Evolutionary conservation across 176 grass and related monocot genomes (phyloP).

Genomic region (Typha latifolia): DNA sequence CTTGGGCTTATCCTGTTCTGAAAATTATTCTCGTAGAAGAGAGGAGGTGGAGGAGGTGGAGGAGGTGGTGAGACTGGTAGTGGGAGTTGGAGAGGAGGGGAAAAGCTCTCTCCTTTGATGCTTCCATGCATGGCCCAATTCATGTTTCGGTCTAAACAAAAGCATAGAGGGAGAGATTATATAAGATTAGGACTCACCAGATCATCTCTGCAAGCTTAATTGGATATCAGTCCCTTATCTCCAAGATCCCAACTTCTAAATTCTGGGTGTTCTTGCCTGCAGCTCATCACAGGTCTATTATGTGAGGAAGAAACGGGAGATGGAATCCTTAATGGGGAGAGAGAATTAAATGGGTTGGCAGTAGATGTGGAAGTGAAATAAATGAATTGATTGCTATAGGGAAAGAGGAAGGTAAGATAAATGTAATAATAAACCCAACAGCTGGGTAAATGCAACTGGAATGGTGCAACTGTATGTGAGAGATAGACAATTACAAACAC

Average conservation of each 20-base stretch:
- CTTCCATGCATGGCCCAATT: background rate
- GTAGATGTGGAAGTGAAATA: too few species aligned
- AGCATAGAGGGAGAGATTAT: slow-evolving; percentile 10
- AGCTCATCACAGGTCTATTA: too few species aligned
- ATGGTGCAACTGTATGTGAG: background rate
- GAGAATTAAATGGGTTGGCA: background rate
- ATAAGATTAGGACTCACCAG: too few species aligned
- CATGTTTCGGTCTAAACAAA: slow-evolving; percentile 2
- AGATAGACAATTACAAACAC: background rate
- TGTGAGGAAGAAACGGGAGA: background rate
- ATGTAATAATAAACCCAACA: too few species aligned
- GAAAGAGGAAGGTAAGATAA: too few species aligned
- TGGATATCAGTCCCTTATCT: too few species aligned
- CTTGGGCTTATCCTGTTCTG: slow-evolving; percentile 67
- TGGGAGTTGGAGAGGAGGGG: slow-evolving; percentile 22
- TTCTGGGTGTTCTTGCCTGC: too few species aligned
- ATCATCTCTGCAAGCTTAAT: too few species aligned
- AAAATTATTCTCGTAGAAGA: slow-evolving; percentile 16
- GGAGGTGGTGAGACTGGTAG: slow-evolving; percentile 3
- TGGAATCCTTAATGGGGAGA: background rate
- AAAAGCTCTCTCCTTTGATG: slow-evolving; percentile 4
- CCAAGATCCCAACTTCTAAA: too few species aligned
- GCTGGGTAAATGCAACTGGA: too few species aligned
- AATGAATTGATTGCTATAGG: too few species aligned
- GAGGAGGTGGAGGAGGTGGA: slow-evolving; percentile 18